Base-by-base conservation (phyloP, 2,329 filamentous ascomycete species). In the Pseudopithomyces chartarum region DNA sequence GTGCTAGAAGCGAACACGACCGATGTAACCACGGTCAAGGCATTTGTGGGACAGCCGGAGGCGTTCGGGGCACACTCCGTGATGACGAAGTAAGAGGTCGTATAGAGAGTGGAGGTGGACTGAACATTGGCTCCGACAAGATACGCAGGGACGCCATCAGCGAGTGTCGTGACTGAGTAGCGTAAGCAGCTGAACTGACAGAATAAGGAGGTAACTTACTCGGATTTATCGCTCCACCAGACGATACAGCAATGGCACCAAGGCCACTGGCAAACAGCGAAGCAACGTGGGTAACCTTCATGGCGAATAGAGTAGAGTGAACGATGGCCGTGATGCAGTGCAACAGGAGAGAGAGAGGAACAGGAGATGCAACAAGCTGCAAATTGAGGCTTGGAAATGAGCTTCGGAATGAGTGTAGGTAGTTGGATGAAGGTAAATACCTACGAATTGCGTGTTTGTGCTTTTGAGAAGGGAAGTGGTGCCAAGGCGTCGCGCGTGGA, bases 21-120 rank as follows among this genome's bases (percentile, higher is more conserved):
- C 44, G 75, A 73, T 22, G 79, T 81, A 57, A 76, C 60, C 47
- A 74, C 65, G 8, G 71, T 67, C 19, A 73, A 70, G 20, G 67
- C 66, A 44, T 69, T 64, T 13, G 75, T 61, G n/a, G 71, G 70
- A 65, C 78, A 79, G 62, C 73, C 68, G 61, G 67, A 73, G 63
- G 79, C 67, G 42, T 50, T 36, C 17, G 52, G 26, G 29, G 45
- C 56, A 26, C 56, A 58, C 59, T 68, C 65, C 60, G 62, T 69
- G 61, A 78, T 67, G 32, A 76, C 78, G 59, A 44, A 49, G 52
- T 52, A 52, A 23, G 56, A 55, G 38, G 56, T 58, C 29, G 56
- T 52, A 33, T 39, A 50, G 29, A 58, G 22, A 33, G 56, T 58
- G 13, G 74, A 74, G 42, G 70, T 71, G 40, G 72, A 73, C 46